phyloP scores from a whole-genome alignment of 1,284 basidiomycete species.

The Trichosporon sp. region DNA sequence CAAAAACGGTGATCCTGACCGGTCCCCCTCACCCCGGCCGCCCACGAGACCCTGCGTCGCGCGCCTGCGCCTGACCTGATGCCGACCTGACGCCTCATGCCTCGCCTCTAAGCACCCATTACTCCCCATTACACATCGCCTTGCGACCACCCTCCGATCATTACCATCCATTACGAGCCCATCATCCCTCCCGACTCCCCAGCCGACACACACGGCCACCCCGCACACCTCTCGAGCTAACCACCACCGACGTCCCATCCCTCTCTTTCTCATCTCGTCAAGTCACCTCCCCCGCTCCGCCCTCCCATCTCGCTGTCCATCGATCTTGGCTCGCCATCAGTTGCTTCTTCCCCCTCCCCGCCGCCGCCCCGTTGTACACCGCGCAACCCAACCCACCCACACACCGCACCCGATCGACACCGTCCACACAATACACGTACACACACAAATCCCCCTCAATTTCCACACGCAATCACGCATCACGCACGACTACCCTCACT shows the following conservation, averaged over 20 bases:
- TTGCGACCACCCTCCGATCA: background rate
- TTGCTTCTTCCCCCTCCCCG: background rate
- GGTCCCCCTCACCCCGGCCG: background rate
- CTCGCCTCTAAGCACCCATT: background rate
- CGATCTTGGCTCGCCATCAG: background rate
- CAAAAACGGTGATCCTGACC: background rate
- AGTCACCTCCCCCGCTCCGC: background rate
- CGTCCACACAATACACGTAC: background rate
- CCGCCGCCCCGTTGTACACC: background rate
- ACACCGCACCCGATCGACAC: constrained; percentile 1
- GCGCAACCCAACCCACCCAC: background rate
- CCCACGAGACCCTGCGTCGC: background rate
- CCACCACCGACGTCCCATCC: constrained; percentile 1
- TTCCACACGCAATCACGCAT: background rate
- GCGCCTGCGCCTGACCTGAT: no score
- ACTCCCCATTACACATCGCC: background rate
- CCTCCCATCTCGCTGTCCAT: background rate
- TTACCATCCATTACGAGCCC: background rate
- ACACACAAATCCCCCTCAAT: background rate
- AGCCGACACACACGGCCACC: no score
- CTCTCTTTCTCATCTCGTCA: constrained; percentile 6
- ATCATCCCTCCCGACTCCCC: no score
- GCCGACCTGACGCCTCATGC: background rate
- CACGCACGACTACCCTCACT: background rate
- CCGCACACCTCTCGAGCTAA: background rate